phyloP scores from a whole-genome alignment of 2,329 filamentous ascomycete genomes.

The Monosporascus sp. region DNA sequence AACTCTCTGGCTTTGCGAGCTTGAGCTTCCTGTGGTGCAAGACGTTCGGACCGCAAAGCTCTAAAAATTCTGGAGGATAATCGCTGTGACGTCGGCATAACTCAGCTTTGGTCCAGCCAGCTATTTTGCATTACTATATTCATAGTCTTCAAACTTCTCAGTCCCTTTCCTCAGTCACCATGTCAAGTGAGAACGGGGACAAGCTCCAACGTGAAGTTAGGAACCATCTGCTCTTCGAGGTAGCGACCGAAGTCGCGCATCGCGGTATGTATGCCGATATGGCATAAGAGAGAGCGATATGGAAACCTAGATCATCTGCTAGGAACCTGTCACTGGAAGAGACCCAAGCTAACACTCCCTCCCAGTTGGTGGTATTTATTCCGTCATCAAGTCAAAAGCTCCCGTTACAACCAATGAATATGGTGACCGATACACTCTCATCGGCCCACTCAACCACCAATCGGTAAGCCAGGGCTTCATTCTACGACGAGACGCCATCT shows the following conservation, averaged over 20 bases:
- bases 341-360: slow-evolving; percentile 14
- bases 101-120: not conserved
- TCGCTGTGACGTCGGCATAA: too few species aligned
- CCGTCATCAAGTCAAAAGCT: slow-evolving; percentile 97
- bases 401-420: slow-evolving; percentile 97
- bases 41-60: too few species aligned
- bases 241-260: slow-evolving; percentile 96
- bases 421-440: slow-evolving; percentile 93
- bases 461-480: slow-evolving; percentile 56
- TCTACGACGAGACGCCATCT: slow-evolving; percentile 15
- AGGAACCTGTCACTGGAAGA: not conserved
- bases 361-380: slow-evolving; percentile 95
- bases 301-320: not conserved
- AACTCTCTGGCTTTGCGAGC: too few species aligned
- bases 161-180: slow-evolving; percentile 25
- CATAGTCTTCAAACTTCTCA: not conserved
- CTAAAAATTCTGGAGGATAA: too few species aligned
- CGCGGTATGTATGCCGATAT: slow-evolving; percentile 57
- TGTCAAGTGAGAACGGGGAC: slow-evolving; percentile 42
- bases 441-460: slow-evolving; percentile 86
- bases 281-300: not conserved
- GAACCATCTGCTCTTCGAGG: slow-evolving; percentile 93
- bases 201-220: slow-evolving; percentile 66
- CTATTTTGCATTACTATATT: too few species aligned
- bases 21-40: too few species aligned